A percentile compares a stretch with the other conserved stretches of the same genome.
phyloP scores from a whole-genome alignment of 768 basidiomycete species.

The Leccinum variicolor region DNA sequence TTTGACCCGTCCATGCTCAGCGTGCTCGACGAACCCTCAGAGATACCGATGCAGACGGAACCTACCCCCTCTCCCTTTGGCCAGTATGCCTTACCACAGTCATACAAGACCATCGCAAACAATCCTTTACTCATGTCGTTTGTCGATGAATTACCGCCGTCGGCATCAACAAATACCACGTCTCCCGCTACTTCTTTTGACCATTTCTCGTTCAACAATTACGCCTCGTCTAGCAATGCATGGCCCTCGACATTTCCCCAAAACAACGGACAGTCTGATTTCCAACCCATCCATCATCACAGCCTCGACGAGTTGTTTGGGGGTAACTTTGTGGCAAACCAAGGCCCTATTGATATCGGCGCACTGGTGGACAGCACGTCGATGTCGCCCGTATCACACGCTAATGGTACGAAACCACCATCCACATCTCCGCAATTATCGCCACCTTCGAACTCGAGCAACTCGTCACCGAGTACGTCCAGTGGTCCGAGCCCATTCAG shows the following conservation, averaged over 20 bases:
- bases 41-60: constrained; percentile 58
- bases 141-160: constrained; percentile 48
- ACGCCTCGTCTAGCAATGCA: constrained; percentile 35
- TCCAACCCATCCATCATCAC: constrained; percentile 22
- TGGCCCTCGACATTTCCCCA: constrained; percentile 24
- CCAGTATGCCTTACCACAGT: constrained; percentile 40
- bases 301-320: constrained; percentile 47
- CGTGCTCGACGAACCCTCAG: constrained; percentile 60
- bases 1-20: constrained; percentile 70
- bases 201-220: constrained; percentile 42
- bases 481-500: constrained; percentile 24
- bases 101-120: constrained; percentile 76
- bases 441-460: constrained; percentile 16
- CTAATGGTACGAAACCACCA: constrained; percentile 20
- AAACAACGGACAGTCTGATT: constrained; percentile 19
- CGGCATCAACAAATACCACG: constrained; percentile 18
- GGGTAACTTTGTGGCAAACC: constrained; percentile 33
- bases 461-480: constrained; percentile 27
- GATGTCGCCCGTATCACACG: constrained; percentile 48
- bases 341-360: constrained; percentile 33
- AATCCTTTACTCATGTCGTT: constrained; percentile 88
- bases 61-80: constrained; percentile 47
- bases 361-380: constrained; percentile 32
- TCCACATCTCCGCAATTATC: constrained; percentile 18
- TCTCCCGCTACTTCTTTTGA: constrained; percentile 24